Evolutionary conservation across 2,329 filamentous ascomycete species (phyloP).

Genomic region (Cercospora brassicicola): DNA sequence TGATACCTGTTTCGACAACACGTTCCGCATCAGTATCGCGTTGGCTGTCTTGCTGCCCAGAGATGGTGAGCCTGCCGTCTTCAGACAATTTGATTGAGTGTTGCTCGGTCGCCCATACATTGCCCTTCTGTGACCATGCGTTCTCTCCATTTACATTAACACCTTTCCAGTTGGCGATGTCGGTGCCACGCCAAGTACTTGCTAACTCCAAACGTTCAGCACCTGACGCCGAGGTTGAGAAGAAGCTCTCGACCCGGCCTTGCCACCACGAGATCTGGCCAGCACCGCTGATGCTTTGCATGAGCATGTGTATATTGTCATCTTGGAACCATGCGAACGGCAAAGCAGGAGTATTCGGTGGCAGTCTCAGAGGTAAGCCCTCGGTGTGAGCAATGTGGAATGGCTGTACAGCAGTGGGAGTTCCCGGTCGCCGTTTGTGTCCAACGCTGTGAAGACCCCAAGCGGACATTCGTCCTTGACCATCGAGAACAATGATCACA

Average conservation of each 20-base stretch:
- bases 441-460: conserved; percentile 90
- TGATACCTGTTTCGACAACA: conserved; percentile 25
- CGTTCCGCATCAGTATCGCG: background rate
- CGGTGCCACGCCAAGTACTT: conserved; percentile 10
- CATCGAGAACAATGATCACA: conserved; percentile 81
- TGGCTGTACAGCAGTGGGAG: conserved; percentile 57
- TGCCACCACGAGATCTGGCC: conserved; percentile 81
- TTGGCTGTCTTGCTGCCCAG: background rate
- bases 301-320: conserved; percentile 55
- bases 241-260: conserved; percentile 72
- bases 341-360: conserved; percentile 22
- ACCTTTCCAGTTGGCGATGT: conserved; percentile 4
- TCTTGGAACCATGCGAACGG: conserved; percentile 35
- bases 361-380: conserved; percentile 44
- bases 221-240: conserved; percentile 60
- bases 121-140: background rate
- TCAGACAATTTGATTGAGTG: background rate
- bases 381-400: conserved; percentile 84
- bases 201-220: conserved; percentile 23
- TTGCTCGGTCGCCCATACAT: background rate
- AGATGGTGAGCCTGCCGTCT: background rate
- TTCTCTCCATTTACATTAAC: background rate
- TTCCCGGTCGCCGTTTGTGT: conserved; percentile 57
- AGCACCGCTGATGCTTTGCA: conserved; percentile 73
- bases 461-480: conserved; percentile 80